Conservation (phyloP, 2,329 filamentous ascomycete genomes). For the Ceratocystis variospora region DNA sequence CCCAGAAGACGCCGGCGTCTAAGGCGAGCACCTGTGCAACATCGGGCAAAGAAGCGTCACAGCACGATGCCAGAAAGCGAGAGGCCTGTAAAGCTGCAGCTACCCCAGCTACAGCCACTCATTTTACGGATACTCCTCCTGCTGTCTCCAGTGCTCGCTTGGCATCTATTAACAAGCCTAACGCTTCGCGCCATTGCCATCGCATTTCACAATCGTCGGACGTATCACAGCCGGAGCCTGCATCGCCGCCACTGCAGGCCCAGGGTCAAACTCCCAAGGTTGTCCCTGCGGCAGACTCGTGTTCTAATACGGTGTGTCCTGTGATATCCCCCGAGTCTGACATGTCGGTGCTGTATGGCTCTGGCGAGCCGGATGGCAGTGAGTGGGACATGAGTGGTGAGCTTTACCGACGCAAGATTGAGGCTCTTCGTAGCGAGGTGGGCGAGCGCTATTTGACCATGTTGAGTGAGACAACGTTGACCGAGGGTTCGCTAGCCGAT, state of each 20-base stretch:
- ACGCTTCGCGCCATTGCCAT: background rate
- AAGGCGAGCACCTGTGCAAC: background rate
- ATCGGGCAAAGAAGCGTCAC: background rate
- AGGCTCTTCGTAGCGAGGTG: slow-evolving; percentile 70
- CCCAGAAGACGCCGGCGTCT: background rate
- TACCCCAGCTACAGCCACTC: background rate
- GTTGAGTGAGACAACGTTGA: slow-evolving; percentile 51
- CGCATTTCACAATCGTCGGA: slow-evolving; percentile 18
- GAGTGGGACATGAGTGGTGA: slow-evolving; percentile 60
- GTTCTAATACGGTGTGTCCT: background rate
- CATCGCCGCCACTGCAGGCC: slow-evolving; percentile 14
- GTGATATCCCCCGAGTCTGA: slow-evolving; percentile 11
- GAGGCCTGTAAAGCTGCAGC: background rate
- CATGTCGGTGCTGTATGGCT: slow-evolving; percentile 16
- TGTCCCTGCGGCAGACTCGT: slow-evolving; percentile 12
- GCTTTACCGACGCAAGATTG: slow-evolving; percentile 75
- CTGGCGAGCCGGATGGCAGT: slow-evolving; percentile 30
- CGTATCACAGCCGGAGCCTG: slow-evolving; percentile 17
- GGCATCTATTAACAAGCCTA: background rate
- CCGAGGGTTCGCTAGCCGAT: background rate
- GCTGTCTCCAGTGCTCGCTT: background rate
- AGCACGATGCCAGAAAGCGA: background rate
- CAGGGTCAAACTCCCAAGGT: slow-evolving; percentile 15
- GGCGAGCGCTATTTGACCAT: slow-evolving; percentile 79
- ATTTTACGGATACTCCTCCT: slow-evolving; percentile 6